Conservation (phyloP, 495 filamentous ascomycete species). For the Rostrohypoxylon terebratum region DNA sequence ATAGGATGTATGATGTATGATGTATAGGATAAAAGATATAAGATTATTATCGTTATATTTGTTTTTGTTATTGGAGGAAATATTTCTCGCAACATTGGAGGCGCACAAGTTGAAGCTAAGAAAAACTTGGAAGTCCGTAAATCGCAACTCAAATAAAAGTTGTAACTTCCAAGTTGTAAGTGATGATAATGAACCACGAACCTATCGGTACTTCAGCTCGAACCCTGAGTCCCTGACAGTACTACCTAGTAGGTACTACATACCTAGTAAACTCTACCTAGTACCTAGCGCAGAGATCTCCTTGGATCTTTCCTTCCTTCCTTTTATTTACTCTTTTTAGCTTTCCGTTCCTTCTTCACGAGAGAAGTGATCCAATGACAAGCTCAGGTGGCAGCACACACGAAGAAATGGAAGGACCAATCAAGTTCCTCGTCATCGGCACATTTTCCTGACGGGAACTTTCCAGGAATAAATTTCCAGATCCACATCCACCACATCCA, state of each 20-base stretch:
- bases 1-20: background rate
- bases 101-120: background rate
- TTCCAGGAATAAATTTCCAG: background rate
- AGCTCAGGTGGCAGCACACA: constrained; percentile 39
- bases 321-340: constrained; percentile 4
- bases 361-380: constrained; percentile 32
- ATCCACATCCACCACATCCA: constrained; percentile 4
- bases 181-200: no score
- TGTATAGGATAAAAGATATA: no score
- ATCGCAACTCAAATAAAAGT: background rate
- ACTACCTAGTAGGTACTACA: no score
- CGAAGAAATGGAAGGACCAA: constrained; percentile 32
- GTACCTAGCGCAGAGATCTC: background rate
- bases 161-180: no score
- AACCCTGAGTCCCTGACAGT: background rate
- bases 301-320: background rate
- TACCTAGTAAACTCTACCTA: no score
- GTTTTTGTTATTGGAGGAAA: background rate
- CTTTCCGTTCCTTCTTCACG: constrained; percentile 9
- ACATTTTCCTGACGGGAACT: constrained; percentile 33
- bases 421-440: constrained; percentile 19
- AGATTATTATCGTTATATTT: background rate
- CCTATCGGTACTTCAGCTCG: background rate
- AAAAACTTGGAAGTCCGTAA: no score
- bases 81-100: background rate